Evolutionary conservation across 805 yeast species (phyloP), one percentile per base, ranked within the genome.

Genomic region (Candida xiaguanensis): DNA sequence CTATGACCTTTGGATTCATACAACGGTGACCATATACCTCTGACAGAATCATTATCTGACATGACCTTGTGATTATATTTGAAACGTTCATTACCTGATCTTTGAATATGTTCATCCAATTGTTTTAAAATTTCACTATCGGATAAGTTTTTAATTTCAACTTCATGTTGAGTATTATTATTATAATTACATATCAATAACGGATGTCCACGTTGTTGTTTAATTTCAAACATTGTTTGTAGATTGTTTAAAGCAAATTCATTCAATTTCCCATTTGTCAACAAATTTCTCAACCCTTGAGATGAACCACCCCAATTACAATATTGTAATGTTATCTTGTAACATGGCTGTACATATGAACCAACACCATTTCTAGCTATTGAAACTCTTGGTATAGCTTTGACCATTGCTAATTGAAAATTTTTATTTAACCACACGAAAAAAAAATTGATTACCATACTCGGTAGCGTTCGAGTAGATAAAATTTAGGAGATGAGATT

Each of bases 11-110:
- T 68, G 29, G 59, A 56, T 36, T 76, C 82, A 56, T 90, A 96
- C 70, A 91, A 72, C 42, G 99, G 99, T 33, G 97, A 89, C 99
- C 99, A 93, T 35, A 93, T 74, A 55, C 99, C 99, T 73, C 99
- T 84, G 13, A 91, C 89, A 41, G 95, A 80, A 39, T 75, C 77
- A 58, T 91, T 93, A 45, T 75, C 63, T 30, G 95, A 82, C 61
- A 80, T 76, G 25, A 93, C 98, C 53, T 63, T 66, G 42, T 87
- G 83, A 56, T 85, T 80, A 50, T 70, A 78, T 60, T 84, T 84
- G 51, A 74, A 66, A 52, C 75, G 72, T 8, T 57, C 53, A 53
- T 79, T 80, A 37, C 97, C 97, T 34, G 85, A 75, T 19, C 89
- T 68, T 56, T 82, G 84, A 44, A 76, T 67, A 52, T 85, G 63